Base-by-base conservation (phyloP, 306 rosid genomes). In the Cicer cuneatum region DNA sequence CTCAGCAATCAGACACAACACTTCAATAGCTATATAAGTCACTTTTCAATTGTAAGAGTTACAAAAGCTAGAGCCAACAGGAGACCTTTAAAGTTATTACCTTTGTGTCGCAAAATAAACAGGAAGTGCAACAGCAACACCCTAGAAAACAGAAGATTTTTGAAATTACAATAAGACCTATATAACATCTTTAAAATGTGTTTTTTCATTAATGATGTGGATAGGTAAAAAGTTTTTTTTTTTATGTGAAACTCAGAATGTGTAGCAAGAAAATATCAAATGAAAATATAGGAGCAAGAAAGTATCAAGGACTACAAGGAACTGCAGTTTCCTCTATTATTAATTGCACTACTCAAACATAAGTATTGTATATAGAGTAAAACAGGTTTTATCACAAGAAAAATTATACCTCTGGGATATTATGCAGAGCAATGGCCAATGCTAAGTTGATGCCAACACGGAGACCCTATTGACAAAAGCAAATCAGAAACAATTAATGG, bases 71-170 rank as follows among this genome's bases (percentile, higher is more conserved):
- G 58, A 81, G 66, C 69, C 68, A 60, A 61, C 16, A 21, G 33
- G 59, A 48, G 69, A 46, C 42, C 43, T 54, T 46, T 53, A 59
- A 76, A 72, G 72, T 59, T 81, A 85, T 86, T 71, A 94, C 99
- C 96, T 90, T 83, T 94, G 87, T 19, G 97, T 92, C 12, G 96
- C 99, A 77, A 92, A 92, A 81, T 94, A 94, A 80, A 94, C 85
- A 79, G 97, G 99, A 82, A 94, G 99, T 2, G 99, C 97, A 77
- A 94, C 99, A 52, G 96, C 97, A 78, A 92, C 90, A 49, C 99
- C 98, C 99, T 88, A 76, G 37, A 84, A 83, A 69, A 41, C 11
- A 68, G 52, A 86, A 74, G 24, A 19, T 47, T 9, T n/a, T 60
- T 57, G 45, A 74, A 72, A 78, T 78, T 73, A 78, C 35, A 72